These are phyloP conservation scores for Heritiera littoralis DNA, from an alignment of 345 rosid species.

Conservation along the genomic window DNA sequence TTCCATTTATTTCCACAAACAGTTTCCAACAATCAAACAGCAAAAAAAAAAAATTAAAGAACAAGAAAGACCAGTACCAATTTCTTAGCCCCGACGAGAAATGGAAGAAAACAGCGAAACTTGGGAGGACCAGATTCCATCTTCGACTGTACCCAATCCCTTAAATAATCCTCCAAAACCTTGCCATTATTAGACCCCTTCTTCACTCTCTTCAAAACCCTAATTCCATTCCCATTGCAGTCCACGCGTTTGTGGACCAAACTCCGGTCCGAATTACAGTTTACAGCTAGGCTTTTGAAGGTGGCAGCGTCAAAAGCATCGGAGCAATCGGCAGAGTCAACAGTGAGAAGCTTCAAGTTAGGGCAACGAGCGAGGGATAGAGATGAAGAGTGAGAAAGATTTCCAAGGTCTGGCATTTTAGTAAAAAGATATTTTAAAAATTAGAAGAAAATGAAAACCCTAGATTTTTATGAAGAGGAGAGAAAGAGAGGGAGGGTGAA, in stretches of 20 bases:
- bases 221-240: constrained; percentile 20
- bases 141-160: constrained; percentile 52
- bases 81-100: constrained; percentile 69
- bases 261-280: constrained; percentile 24
- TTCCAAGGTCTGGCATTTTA: constrained; percentile 63
- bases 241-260: constrained; percentile 14
- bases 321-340: constrained; percentile 31
- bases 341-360: constrained; percentile 28
- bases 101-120: constrained; percentile 62
- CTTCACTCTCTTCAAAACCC: constrained; percentile 32
- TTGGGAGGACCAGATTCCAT: constrained; percentile 46
- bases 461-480: constrained; percentile 10
- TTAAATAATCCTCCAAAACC: constrained; percentile 44
- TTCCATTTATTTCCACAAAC: background rate
- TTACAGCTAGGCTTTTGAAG: constrained; percentile 34
- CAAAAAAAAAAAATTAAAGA: background rate
- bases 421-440: constrained; percentile 10
- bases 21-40: background rate
- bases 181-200: constrained; percentile 29
- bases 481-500: background rate
- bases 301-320: constrained; percentile 13
- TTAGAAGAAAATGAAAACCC: constrained; percentile 19
- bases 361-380: constrained; percentile 44
- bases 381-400: constrained; percentile 43
- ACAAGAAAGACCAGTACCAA: constrained; percentile 35